Base-by-base conservation (phyloP, 345 rosid genomes). In the Brassica carinata region DNA sequence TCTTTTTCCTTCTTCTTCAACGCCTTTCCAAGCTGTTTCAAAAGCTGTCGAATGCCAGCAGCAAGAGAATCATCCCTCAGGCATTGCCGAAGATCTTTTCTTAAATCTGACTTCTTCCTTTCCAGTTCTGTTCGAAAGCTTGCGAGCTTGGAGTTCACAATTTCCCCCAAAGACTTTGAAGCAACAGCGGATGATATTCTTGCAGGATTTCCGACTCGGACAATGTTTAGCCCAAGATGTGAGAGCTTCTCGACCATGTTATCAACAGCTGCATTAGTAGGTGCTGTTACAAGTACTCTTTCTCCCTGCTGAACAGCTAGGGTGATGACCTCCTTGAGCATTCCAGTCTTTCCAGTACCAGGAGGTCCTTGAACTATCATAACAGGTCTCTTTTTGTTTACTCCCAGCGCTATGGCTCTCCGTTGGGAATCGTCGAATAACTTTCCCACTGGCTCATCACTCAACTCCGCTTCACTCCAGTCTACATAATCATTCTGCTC, bases 211-310 rank as follows among this genome's bases (percentile, higher is more conserved):
- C 99, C 98, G 66, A 95, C 92, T 38, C 97, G 89, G 69, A 95
- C 99, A 79, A 93, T 82, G 81, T 95, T 78, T 71, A 93, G 81
- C 64, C 93, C 94, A 33, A 83, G 83, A 83, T 73, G 76, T 1
- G 92, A 86, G 72, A 95, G 97, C 81, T 90, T 95, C 81, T 95
- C 99, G 14, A 95, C 99, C 96, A 93, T 86, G 81, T 95, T 95
- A 82, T 95, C 99, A 36, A 95, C 93, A 61, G 94, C 99, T 78
- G 99, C 96, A 87, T 95, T 95, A 73, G 98, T 93, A 59, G 99
- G 98, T 13, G 98, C 99, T 45, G 98, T 89, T 72, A 95, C 93
- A 11, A 95, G 92, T 66, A 95, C 99, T 86, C 90, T 89, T 87
- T 95, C 99, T 33, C 96, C 99, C 80, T 88, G 96, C 76, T 87